These are phyloP conservation scores for Casuarina equisetifolia DNA, from an alignment of 306 rosid genomes.

Conservation along the genomic window DNA sequence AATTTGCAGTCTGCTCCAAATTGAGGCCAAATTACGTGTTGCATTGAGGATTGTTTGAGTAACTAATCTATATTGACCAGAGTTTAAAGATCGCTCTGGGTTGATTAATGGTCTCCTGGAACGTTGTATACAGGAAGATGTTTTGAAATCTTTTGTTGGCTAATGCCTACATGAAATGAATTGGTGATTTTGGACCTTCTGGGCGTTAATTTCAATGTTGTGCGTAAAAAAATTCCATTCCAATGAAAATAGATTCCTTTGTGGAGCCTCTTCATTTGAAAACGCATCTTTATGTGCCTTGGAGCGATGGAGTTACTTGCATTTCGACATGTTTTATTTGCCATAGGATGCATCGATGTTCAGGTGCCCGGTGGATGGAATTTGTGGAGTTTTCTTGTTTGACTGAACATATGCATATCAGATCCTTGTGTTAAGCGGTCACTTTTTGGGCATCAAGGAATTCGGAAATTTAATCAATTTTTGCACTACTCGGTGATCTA, in stretches of 20 bases:
- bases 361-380: neutral
- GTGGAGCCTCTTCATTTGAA: neutral
- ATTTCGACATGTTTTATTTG: neutral
- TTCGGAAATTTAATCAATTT: neutral
- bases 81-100: neutral
- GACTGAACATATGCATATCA: neutral
- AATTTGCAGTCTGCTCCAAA: slow-evolving; percentile 1
- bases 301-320: neutral
- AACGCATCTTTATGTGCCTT: neutral
- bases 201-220: neutral
- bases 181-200: neutral
- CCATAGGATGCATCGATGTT: neutral
- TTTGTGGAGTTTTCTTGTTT: neutral
- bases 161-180: neutral
- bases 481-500: neutral
- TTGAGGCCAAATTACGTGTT: neutral
- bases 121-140: neutral
- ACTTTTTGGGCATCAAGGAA: too few species aligned
- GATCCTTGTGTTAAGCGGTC: neutral
- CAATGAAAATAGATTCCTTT: neutral
- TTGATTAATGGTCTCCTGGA: neutral
- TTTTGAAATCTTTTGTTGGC: neutral
- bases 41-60: neutral
- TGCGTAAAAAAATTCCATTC: neutral
- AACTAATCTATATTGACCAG: neutral